Percentiles rank a stretch among this genome's conserved stretches.
Evolutionary conservation across 2,329 filamentous ascomycete genomes (phyloP).

Genomic region (Fusarium staphyleae): DNA sequence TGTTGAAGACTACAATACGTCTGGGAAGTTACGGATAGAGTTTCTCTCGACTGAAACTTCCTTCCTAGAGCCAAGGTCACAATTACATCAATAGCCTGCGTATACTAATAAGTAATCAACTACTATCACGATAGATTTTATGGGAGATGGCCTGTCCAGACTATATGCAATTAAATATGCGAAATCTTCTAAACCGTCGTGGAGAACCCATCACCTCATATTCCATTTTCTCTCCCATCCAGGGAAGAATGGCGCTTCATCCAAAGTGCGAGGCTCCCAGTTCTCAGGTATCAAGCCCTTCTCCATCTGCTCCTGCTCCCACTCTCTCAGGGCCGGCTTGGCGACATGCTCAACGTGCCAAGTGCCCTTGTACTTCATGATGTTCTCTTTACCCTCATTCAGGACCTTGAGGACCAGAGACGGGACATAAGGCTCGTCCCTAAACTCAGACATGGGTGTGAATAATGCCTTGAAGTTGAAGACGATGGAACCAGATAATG

Average conservation of each 20-base stretch:
- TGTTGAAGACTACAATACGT: no score
- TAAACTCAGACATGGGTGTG: conserved; percentile 73
- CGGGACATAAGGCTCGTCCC: conserved; percentile 76
- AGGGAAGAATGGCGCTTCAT: conserved; percentile 77
- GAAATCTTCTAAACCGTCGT: no score
- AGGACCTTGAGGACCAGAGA: conserved; percentile 72
- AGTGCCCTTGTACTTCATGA: conserved; percentile 83
- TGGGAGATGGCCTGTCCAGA: background rate
- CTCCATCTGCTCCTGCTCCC: conserved; percentile 70
- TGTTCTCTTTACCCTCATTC: conserved; percentile 62
- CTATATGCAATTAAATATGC: no score
- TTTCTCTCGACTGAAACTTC: no score
- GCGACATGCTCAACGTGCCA: conserved; percentile 80
- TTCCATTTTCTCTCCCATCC: conserved; percentile 63
- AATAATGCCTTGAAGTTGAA: conserved; percentile 93
- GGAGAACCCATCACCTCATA: background rate
- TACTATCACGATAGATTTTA: no score
- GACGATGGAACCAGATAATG: conserved; percentile 75
- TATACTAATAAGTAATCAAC: no score
- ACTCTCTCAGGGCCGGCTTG: conserved; percentile 69
- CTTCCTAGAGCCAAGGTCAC: no score
- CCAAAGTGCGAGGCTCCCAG: conserved; percentile 74
- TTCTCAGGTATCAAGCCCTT: conserved; percentile 64
- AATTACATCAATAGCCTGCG: no score
- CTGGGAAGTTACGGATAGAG: no score